Conservation (phyloP, 2,329 filamentous ascomycete genomes). For the Diplodia mutila region DNA sequence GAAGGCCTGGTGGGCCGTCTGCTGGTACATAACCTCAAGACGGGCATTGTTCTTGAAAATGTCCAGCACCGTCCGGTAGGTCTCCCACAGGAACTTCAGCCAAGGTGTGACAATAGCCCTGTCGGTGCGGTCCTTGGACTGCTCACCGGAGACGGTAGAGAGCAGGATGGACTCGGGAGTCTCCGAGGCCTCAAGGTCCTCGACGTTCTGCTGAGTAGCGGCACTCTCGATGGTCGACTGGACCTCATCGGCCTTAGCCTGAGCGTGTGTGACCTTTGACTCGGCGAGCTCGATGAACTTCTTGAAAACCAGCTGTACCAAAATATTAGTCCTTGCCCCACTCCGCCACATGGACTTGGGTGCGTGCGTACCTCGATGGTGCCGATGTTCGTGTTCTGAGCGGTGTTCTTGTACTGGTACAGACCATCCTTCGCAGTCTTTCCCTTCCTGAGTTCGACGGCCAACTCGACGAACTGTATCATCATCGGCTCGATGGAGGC, state of each 20-base stretch:
- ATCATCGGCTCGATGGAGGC: constrained; percentile 96
- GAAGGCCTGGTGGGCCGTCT: constrained; percentile 96
- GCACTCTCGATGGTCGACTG: constrained; percentile 83
- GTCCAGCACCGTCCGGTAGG: constrained; percentile 95
- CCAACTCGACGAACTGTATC: constrained; percentile 95
- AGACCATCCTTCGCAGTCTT: constrained; percentile 98
- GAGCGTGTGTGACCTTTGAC: constrained; percentile 92
- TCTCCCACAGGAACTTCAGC: constrained; percentile 99
- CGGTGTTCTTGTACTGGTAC: constrained; percentile 99
- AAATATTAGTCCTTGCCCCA: constrained; percentile 15
- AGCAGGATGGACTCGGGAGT: constrained; percentile 98
- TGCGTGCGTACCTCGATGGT: constrained; percentile 86
- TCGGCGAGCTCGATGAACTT: constrained; percentile 98
- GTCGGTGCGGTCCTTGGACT: constrained; percentile 95
- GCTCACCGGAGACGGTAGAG: constrained; percentile 96
- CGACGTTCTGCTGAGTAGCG: constrained; percentile 73
- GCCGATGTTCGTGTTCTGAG: constrained; percentile 96
- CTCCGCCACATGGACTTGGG: not conserved
- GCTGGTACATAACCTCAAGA: constrained; percentile 97
- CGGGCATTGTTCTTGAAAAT: constrained; percentile 99
- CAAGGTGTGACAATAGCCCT: constrained; percentile 97
- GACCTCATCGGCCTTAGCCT: constrained; percentile 93
- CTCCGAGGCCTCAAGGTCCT: constrained; percentile 95
- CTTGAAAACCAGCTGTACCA: constrained; percentile 74
- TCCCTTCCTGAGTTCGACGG: constrained; percentile 95